Conservation (phyloP, 192 early-diverging fungal genomes). For the Obelidium mucronatum region DNA sequence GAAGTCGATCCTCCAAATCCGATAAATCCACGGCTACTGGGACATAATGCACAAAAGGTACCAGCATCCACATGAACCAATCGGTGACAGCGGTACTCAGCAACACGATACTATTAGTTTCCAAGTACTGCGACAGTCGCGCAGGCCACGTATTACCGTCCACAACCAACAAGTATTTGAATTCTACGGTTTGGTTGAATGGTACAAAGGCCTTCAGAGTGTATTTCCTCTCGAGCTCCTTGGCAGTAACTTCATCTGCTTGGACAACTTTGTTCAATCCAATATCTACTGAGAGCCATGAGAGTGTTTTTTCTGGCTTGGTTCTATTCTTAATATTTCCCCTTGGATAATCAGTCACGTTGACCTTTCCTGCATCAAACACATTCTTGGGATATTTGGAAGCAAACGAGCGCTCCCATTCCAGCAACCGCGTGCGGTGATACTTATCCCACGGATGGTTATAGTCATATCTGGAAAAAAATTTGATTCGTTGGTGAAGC, state of each 20-base stretch:
- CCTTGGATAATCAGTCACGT: neutral
- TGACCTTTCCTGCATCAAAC: slow-evolving; percentile 7
- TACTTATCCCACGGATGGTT: neutral
- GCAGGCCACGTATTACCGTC: slow-evolving; percentile 30
- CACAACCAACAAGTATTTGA: slow-evolving; percentile 32
- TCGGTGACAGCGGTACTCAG: slow-evolving; percentile 8
- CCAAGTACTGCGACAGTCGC: neutral
- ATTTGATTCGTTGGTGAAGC: no score
- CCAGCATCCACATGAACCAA: slow-evolving; percentile 29
- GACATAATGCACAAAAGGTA: slow-evolving; percentile 35
- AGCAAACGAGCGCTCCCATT: slow-evolving; percentile 9
- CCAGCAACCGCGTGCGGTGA: slow-evolving; percentile 10
- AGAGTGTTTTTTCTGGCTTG: neutral
- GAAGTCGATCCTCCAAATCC: slow-evolving; percentile 25
- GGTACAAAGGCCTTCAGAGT: slow-evolving; percentile 5
- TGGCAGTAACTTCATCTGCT: neutral
- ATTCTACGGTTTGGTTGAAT: neutral
- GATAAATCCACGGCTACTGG: slow-evolving; percentile 30
- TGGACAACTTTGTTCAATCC: slow-evolving; percentile 2
- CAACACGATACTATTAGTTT: slow-evolving; percentile 8
- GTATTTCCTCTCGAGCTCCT: neutral
- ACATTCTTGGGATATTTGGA: neutral
- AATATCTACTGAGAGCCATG: slow-evolving; percentile 10
- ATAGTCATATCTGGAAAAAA: neutral
- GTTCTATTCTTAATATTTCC: neutral